These are phyloP conservation scores for Penicillium thymicola DNA, from an alignment of 2,329 filamentous ascomycete genomes.

Conservation along the genomic window DNA sequence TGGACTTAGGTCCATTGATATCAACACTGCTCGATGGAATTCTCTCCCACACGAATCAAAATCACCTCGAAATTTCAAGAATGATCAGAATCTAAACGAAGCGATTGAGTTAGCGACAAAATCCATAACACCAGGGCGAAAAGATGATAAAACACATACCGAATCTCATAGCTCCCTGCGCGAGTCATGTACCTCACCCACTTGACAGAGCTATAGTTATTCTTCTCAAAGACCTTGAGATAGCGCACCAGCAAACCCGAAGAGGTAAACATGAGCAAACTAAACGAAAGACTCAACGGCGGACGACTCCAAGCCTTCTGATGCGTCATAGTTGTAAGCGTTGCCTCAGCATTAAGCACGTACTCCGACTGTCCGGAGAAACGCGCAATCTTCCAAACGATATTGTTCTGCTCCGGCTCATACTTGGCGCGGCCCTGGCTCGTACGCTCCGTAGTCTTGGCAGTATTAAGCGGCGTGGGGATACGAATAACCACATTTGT, in stretches of 20 bases:
- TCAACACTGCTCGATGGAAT: background rate
- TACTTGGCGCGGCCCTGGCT: conserved; percentile 98
- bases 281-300: conserved; percentile 87
- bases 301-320: conserved; percentile 96
- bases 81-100: conserved; percentile 10
- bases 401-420: conserved; percentile 95
- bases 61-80: background rate
- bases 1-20: background rate
- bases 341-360: conserved; percentile 89
- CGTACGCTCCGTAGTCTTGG: conserved; percentile 85
- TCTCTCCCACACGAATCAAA: background rate
- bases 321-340: conserved; percentile 93
- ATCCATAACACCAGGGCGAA: background rate
- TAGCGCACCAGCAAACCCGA: conserved; percentile 89
- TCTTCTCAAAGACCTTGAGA: conserved; percentile 98
- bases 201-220: conserved; percentile 96
- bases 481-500: conserved; percentile 95
- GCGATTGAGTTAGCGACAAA: background rate
- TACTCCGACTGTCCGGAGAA: conserved; percentile 98
- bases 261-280: conserved; percentile 95
- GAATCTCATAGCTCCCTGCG: conserved; percentile 95
- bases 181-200: conserved; percentile 99
- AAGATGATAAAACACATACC: conserved; percentile 50
- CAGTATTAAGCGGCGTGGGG: conserved; percentile 93
- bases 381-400: conserved; percentile 98